Evolutionary conservation across 176 grass and related monocot species (phyloP), one percentile per base, ranked within the genome.

Genomic region (Carex littledalei): DNA sequence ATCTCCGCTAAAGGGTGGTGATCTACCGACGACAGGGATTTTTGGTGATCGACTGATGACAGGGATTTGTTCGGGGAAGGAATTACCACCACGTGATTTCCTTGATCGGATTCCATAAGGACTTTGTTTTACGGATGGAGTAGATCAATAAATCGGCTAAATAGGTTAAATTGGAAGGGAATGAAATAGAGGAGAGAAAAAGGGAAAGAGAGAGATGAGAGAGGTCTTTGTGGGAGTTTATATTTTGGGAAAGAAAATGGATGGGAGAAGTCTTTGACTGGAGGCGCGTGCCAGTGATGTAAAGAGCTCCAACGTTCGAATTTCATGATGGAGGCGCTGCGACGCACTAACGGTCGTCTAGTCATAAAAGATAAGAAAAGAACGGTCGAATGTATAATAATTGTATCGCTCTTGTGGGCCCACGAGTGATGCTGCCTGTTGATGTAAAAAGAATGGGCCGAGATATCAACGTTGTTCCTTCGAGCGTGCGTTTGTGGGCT

Each of bases 1-100:
- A 98, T 98, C 74, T 93, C 91, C 0, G 86, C 91, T 5, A 98
- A 82, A 14, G 93, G 89, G 85, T 95, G 96, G 57, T 86, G 78
- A 76, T 81, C 70, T 0, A 15, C n/a, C 2, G 47, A 37, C 3
- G 47, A 45, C 37, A 5, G 37, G 37, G 37, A 37, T 37, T 37
- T 37, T 37, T 95, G 95, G 63, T 82, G 78, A 76, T 81, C 70
- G 0, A 15, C n/a, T 0, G 57, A 37, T 1, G 47, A 35, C 49
- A 62, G 43, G 39, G 79, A 47, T 84, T 77, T 81, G 58, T 61
- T 77, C 2, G 67, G 84, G 2, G 84, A 79, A 45, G 79, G 85
- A 22, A 86, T 84, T 34, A 67, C 65, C 77, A 88, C 67, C 16
- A 86, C 81, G n/a, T 85, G 66, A 15, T 55, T 73, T 35, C 3